Evolutionary conservation across 192 early-diverging fungal genomes (phyloP).

Genomic region (Entrophospora sp.): DNA sequence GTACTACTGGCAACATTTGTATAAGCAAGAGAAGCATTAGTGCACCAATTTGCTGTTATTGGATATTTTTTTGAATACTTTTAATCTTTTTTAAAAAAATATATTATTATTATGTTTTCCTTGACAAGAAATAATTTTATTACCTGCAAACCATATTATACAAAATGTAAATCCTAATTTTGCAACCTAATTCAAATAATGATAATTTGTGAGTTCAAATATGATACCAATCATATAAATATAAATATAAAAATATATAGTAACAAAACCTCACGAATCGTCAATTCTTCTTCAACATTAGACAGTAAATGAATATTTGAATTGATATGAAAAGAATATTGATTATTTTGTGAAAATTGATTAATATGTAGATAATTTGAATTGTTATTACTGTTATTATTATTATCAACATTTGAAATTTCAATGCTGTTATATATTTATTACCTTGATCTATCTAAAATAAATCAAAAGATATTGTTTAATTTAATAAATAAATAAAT

Average conservation of each 20-base stretch:
- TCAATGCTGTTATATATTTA: no score
- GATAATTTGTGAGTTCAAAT: no score
- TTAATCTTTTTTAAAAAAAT: not conserved
- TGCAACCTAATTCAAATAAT: conserved; percentile 41
- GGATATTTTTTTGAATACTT: no score
- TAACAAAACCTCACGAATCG: conserved; percentile 20
- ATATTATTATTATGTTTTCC: not conserved
- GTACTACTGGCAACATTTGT: conserved; percentile 68
- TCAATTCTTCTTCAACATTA: not conserved
- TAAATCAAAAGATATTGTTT: not conserved
- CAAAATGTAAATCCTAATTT: conserved; percentile 59
- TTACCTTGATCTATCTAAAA: not conserved
- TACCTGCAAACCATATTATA: conserved; percentile 64
- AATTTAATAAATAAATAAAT: not conserved
- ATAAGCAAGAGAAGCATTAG: conserved; percentile 65
- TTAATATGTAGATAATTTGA: no score
- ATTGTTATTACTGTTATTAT: no score
- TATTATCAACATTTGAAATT: no score
- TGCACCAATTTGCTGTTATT: conserved; percentile 53
- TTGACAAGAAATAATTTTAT: not conserved
- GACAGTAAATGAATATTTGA: not conserved
- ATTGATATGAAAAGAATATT: no score
- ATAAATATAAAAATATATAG: no score
- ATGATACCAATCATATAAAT: no score
- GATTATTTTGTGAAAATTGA: no score